Evolutionary conservation across 2,329 filamentous ascomycete genomes (phyloP), one percentile per base, ranked within the genome.

Genomic region (Verticillium zaregamsianum): DNA sequence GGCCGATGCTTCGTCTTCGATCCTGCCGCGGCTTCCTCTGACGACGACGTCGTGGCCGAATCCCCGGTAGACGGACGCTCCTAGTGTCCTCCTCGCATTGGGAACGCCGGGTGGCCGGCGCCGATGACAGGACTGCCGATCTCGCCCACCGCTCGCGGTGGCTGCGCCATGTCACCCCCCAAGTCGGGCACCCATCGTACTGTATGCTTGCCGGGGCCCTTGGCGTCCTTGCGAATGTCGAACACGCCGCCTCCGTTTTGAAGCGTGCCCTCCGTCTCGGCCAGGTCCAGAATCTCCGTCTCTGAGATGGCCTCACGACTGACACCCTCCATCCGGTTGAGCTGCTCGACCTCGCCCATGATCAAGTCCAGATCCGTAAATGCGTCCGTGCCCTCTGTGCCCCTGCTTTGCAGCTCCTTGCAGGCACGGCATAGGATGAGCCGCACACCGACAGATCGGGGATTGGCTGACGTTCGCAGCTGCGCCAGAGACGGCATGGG

Each of bases 201-300:
- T 7, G 68, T 68, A 40, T 73, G 71, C 62, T 75, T 74, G n/a
- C 74, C 76, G 32, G 69, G 66, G 1, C 70, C 79, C 33, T 61
- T 62, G n/a, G 64, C 64, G 57, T 86, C 83, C 45, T 82, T 80
- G 64, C 83, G 84, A 65, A 90, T 82, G 37, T 90, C 87, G 70
- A 99, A 96, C 31, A 85, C 89, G n/a, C 95, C 95, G 55, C 94
- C 94, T 55, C 95, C 95, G 69, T 98, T 98, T 63, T 89, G 86
- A 2, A 80, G 73, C 69, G 90, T 96, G 62, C 95, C 95, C 72
- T 97, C 92, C 0, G 94, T 97, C 69, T 98, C 94, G 73, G 91
- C 95, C 62, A 96, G 89, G 62, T 91, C 87, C 45, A 94, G 82
- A 68, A 98, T 82, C 69, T 97, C 93, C 31, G 82, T 70, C 80